A percentile compares a stretch with the other conserved stretches of the same genome.
These are phyloP conservation scores for Isatis lusitanica DNA, from an alignment of 441 rosid genomes.

Conservation along the genomic window DNA sequence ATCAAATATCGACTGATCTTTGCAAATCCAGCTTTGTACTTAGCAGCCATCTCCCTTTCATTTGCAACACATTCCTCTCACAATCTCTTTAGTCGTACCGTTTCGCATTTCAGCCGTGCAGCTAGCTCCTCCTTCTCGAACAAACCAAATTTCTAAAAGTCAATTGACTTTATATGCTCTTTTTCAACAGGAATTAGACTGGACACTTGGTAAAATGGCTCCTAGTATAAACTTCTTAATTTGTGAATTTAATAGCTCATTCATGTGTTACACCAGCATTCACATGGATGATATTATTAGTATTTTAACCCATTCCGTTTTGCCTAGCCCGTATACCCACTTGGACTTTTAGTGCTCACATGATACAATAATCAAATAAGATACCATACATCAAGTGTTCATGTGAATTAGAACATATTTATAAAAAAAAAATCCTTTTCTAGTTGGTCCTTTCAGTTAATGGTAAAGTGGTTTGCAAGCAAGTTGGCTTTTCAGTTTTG, in stretches of 20 bases:
- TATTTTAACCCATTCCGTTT: not conserved
- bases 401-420: not conserved
- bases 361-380: not conserved
- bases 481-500: slow-evolving; percentile 11
- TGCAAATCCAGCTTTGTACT: too few species aligned
- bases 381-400: not conserved
- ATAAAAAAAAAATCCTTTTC: not conserved
- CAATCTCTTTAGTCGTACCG: too few species aligned
- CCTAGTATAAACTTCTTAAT: too few species aligned
- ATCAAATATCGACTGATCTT: too few species aligned
- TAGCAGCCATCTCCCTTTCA: too few species aligned
- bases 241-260: not conserved
- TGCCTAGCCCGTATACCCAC: not conserved
- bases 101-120: too few species aligned
- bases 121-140: too few species aligned
- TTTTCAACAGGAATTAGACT: too few species aligned
- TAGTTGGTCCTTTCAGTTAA: not conserved
- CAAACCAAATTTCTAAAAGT: too few species aligned
- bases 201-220: too few species aligned
- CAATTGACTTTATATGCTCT: too few species aligned
- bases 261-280: not conserved
- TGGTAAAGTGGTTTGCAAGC: not conserved
- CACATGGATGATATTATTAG: slow-evolving; percentile 7
- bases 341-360: not conserved
- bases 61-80: too few species aligned